These are phyloP conservation scores for Phylloporus scabripes DNA, from an alignment of 768 basidiomycete species.

Conservation along the genomic window DNA sequence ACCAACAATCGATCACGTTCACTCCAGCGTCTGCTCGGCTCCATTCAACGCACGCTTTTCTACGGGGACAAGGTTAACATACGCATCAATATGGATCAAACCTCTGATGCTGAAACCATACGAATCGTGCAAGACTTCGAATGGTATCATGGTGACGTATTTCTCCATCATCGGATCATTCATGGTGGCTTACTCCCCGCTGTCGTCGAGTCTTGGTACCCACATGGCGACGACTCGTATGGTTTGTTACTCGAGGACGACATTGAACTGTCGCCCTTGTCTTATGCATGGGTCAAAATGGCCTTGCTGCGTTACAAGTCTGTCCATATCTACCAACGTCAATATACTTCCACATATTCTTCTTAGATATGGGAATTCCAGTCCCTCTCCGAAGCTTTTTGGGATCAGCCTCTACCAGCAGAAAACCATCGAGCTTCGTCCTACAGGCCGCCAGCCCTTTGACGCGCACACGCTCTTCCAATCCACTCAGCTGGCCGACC, in stretches of 20 bases:
- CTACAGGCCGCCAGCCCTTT: slow-evolving; percentile 62
- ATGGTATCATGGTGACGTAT: slow-evolving; percentile 59
- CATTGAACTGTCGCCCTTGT: slow-evolving; percentile 76
- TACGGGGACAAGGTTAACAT: slow-evolving; percentile 65
- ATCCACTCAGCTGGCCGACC: slow-evolving; percentile 32
- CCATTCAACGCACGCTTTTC: slow-evolving; percentile 52
- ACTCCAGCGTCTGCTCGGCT: slow-evolving; percentile 58
- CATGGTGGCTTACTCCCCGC: slow-evolving; percentile 77
- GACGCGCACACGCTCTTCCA: slow-evolving; percentile 58
- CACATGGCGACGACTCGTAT: slow-evolving; percentile 63
- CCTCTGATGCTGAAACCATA: slow-evolving; percentile 59
- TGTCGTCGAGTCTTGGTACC: slow-evolving; percentile 89
- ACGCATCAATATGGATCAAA: slow-evolving; percentile 72
- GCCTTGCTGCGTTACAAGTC: slow-evolving; percentile 71
- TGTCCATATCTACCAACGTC: not conserved
- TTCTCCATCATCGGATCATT: slow-evolving; percentile 67
- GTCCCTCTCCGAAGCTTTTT: slow-evolving; percentile 46
- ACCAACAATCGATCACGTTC: slow-evolving; percentile 74
- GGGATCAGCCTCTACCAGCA: slow-evolving; percentile 87
- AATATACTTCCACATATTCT: not conserved
- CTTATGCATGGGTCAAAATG: slow-evolving; percentile 85
- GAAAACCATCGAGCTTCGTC: slow-evolving; percentile 69
- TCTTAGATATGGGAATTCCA: slow-evolving; percentile 48
- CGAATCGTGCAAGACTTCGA: slow-evolving; percentile 41
- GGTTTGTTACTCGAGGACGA: slow-evolving; percentile 84